Base-by-base conservation (phyloP, 2,329 filamentous ascomycete species). In the Blastomyces emzantsi region DNA sequence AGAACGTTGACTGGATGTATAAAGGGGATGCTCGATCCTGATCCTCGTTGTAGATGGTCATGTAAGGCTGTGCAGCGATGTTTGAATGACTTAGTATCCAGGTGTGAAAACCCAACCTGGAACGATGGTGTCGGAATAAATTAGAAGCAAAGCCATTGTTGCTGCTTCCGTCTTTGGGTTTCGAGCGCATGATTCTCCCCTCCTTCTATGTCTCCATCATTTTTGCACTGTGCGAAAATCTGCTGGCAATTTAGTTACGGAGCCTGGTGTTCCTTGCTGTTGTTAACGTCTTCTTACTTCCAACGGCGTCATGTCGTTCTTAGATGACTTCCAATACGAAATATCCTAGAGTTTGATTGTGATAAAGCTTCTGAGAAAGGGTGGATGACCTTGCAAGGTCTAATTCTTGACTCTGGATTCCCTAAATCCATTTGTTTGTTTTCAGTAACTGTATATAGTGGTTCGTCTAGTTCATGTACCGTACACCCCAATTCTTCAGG, bases 21-120 rank as follows among this genome's bases (percentile, higher is more conserved):
- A 19, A 66, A 66, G 55, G 73, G 75, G 22, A 80, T 80, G 78
- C 69, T 80, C 62, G 72, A 76, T 8, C 72, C 72, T 3, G 70
- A 74, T 51, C 71, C 75, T 4, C 67, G 66, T 36, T 65, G 65
- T 43, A 71, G 78, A 62, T 79, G 75, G 77, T 67, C 67, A 28
- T 79, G 76, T 60, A 68, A 68, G 28, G 67, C 74, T 63, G 73
- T 77, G 25, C 74, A 73, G 61, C 66, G 71, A 41, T 69, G 70
- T 62, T 64, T 79, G 36, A 71, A 75, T 33, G 63, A 63, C n/a
- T 64, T 74, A 41, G 67, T 75, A 30, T 65, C 67, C 41, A 65
- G 49, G 64, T 59, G 22, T 69, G 60, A 39, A 52, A 43, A 61
- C 22, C 6, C 8, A 39, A 45, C 8, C n/a, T 54, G 22, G 36